phyloP scores from a whole-genome alignment of 495 filamentous ascomycete species.

The Lasiosphaeria ovina region DNA sequence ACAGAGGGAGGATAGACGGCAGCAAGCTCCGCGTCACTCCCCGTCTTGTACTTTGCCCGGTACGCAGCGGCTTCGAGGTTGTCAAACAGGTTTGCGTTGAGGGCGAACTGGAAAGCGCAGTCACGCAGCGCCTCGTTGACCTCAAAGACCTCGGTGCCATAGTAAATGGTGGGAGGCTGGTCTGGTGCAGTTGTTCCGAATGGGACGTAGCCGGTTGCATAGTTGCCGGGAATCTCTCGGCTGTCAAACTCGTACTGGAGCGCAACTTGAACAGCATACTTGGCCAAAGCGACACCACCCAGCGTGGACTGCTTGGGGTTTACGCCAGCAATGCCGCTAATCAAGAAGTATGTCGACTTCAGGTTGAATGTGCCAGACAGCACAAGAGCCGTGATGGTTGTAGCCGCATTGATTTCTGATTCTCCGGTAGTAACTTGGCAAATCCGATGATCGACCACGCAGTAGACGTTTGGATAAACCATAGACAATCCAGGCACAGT shows the following conservation, averaged over 20 bases:
- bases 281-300: slow-evolving; percentile 61
- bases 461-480: slow-evolving; percentile 63
- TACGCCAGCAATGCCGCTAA: slow-evolving; percentile 71
- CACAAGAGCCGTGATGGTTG: slow-evolving; percentile 57
- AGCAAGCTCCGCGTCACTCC: slow-evolving; percentile 46
- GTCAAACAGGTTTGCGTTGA: slow-evolving; percentile 56
- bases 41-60: slow-evolving; percentile 52
- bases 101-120: slow-evolving; percentile 55
- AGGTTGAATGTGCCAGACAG: slow-evolving; percentile 65
- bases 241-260: slow-evolving; percentile 73
- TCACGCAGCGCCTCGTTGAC: slow-evolving; percentile 61
- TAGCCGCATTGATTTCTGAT: slow-evolving; percentile 72
- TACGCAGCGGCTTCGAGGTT: slow-evolving; percentile 53
- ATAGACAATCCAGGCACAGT: slow-evolving; percentile 65
- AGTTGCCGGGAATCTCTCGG: slow-evolving; percentile 65
- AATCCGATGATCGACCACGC: slow-evolving; percentile 53
- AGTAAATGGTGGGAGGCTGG: slow-evolving; percentile 61
- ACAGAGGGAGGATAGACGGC: slow-evolving; percentile 56
- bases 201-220: slow-evolving; percentile 64
- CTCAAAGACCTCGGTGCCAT: slow-evolving; percentile 78
- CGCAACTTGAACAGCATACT: slow-evolving; percentile 68
- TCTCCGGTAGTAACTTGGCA: slow-evolving; percentile 61
- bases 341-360: slow-evolving; percentile 64
- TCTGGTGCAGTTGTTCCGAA: slow-evolving; percentile 53
- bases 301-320: slow-evolving; percentile 65